Base-by-base conservation (phyloP, 169 alveolate genomes). In the Plasmodium gaboni region DNA sequence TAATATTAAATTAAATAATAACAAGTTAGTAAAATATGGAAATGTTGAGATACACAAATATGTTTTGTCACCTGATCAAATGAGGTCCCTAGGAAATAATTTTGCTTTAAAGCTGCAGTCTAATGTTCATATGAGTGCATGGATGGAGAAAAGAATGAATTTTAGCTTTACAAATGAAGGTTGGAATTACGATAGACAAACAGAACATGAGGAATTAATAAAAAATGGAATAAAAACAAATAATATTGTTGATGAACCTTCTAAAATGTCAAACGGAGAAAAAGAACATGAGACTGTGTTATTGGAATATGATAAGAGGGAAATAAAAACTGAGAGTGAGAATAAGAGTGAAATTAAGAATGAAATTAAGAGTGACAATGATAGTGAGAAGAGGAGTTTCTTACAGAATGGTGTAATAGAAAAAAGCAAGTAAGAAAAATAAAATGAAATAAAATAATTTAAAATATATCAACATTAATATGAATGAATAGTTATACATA, bases 11-110 rank as follows among this genome's bases (percentile, higher is more conserved):
- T 44, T 53, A 22, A 59, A 44, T 32, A 67, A 22, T 42, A 59
- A 6, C 26, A 19, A 9, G 51, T 12, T 69, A 50, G 28, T 48
- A 5, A 78, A 48, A 12, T 65, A 64, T n/a, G 76, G 70, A 44
- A 78, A 64, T 55, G 28, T 78, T 12, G 78, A 78, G 53, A 57
- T 78, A 2, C 78, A 78, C 8, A 78, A 78, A 65, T 46, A n/a
- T 24, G 17, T 48, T 78, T 65, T 78, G 67, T 44, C 46, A 28
- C 65, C 89, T 8, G 73, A 78, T 64, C 71, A 50, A 13, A 78
- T 78, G 89, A 0, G 2, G 7, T 22, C 48, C 12, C 2, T 78
- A 46, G 76, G 46, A 32, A 46, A 42, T 9, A 65, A 65, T 48
- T 64, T 78, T 32, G 3, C 32, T 64, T 78, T 78, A 64, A 64